Conservation (phyloP, 2,329 filamentous ascomycete species). For the Cladobotryum protrusum region DNA sequence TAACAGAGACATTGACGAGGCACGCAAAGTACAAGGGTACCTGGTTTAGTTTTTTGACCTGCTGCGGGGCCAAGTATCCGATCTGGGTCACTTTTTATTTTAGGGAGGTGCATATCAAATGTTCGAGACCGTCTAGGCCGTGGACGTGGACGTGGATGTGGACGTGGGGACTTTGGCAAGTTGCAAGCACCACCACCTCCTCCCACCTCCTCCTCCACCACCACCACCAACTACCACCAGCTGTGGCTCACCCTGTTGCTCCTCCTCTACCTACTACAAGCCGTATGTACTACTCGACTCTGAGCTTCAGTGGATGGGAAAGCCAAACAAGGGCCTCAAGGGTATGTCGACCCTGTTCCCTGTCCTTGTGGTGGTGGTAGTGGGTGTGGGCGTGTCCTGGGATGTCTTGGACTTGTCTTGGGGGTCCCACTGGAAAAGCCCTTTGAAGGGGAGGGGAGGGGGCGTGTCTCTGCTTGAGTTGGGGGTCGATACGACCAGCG, state of each 20-base stretch:
- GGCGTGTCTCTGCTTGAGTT: constrained; percentile 7
- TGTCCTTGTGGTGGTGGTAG: not conserved
- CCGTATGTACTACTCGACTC: too few relatives aligned
- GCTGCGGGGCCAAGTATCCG: constrained; percentile 10
- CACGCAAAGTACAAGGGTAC: too few relatives aligned
- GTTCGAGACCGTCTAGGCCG: constrained; percentile 13
- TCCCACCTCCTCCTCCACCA: too few relatives aligned
- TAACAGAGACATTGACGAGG: constrained; percentile 10
- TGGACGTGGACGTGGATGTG: too few relatives aligned
- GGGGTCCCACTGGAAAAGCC: constrained; percentile 1
- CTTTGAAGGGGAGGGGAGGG: constrained; percentile 2
- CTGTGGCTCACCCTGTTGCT: not conserved
- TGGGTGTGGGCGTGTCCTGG: too few relatives aligned
- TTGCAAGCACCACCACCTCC: not conserved
- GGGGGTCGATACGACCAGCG: constrained; percentile 12
- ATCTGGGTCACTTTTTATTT: constrained; percentile 10
- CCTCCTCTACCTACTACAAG: not conserved
- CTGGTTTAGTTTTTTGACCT: not conserved
- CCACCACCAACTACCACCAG: not conserved
- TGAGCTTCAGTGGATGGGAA: too few relatives aligned
- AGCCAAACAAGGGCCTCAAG: too few relatives aligned
- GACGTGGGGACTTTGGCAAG: too few relatives aligned
- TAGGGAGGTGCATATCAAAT: constrained; percentile 5
- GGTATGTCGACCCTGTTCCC: not conserved
- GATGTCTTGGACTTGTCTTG: constrained; percentile 5